These are phyloP conservation scores for Rhododendron williamsianum DNA, from an alignment of 148 eudicot genomes.

Conservation along the genomic window DNA sequence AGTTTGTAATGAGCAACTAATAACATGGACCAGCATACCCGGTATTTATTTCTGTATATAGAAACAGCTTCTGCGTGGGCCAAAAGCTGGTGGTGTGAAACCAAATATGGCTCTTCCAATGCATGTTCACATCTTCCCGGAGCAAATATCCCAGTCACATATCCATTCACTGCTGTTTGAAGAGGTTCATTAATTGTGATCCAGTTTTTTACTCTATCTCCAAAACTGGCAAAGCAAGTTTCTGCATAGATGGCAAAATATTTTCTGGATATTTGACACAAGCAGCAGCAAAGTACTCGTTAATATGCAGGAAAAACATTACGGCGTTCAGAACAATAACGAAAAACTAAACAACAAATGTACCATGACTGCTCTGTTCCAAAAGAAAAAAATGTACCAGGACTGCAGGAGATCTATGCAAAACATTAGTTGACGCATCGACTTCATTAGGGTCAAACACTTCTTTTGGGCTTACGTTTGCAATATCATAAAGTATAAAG, in stretches of 20 bases:
- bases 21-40: conserved; percentile 28
- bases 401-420: neutral
- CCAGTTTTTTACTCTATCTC: conserved; percentile 85
- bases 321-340: neutral
- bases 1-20: neutral
- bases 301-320: neutral
- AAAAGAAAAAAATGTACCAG: neutral
- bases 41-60: conserved; percentile 53
- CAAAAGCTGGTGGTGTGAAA: conserved; percentile 70
- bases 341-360: neutral
- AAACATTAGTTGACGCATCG: neutral
- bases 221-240: conserved; percentile 71
- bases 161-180: conserved; percentile 66
- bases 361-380: neutral
- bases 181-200: conserved; percentile 84
- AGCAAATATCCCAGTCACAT: conserved; percentile 62
- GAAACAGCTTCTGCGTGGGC: conserved; percentile 75
- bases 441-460: neutral
- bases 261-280: conserved; percentile 49
- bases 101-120: conserved; percentile 54
- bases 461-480: neutral
- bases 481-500: neutral
- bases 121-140: conserved; percentile 64
- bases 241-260: conserved; percentile 79
- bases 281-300: neutral